phyloP scores from a whole-genome alignment of 2,329 filamentous ascomycete species.

The Hypomyces perniciosus region DNA sequence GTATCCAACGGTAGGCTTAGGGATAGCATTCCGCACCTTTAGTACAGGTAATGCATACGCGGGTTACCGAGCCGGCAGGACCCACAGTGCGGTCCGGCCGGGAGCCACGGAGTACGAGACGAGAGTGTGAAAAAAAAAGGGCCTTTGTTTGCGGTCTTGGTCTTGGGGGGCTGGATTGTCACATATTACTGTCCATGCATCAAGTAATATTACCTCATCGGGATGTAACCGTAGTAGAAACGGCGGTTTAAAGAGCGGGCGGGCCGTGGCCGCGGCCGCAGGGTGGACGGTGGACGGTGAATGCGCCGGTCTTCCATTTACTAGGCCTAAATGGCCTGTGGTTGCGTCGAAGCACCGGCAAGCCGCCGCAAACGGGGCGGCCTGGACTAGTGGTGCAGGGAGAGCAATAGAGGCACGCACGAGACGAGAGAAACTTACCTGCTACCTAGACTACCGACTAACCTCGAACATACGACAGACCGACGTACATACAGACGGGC shows the following conservation, averaged over 20 bases:
- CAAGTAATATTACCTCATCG: neutral
- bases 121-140: neutral
- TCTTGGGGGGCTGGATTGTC: neutral
- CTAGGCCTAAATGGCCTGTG: too few relatives aligned
- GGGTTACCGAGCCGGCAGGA: conserved; percentile 6
- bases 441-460: too few relatives aligned
- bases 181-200: neutral
- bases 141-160: neutral
- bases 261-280: too few relatives aligned
- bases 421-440: neutral
- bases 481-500: too few relatives aligned
- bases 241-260: too few relatives aligned
- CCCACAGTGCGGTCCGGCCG: conserved; percentile 9
- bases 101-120: conserved; percentile 3
- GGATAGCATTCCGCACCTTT: neutral
- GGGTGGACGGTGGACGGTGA: too few relatives aligned
- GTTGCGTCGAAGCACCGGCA: too few relatives aligned
- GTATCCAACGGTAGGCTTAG: too few relatives aligned
- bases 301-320: too few relatives aligned
- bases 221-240: too few relatives aligned
- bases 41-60: neutral
- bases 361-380: too few relatives aligned
- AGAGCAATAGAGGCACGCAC: neutral
- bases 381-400: neutral
- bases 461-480: too few relatives aligned